Evolutionary conservation across 176 grass and related monocot species (phyloP).

Genomic region (Miscanthus lutarioriparius): DNA sequence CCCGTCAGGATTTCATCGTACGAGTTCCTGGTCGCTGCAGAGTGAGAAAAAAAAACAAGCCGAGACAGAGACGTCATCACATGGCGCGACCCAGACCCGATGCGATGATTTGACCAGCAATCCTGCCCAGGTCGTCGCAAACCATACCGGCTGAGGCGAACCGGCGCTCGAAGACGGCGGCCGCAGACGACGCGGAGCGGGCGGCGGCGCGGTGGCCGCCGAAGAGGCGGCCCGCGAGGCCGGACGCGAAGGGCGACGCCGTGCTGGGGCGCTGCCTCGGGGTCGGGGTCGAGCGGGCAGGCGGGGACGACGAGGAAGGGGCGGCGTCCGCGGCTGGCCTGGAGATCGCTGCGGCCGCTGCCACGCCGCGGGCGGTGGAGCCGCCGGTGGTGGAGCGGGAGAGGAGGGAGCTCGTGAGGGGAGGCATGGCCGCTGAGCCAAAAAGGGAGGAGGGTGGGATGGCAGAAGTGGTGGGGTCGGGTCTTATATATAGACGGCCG

Average conservation of each 20-base stretch:
- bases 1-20: slow-evolving; percentile 79
- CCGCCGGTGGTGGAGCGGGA: slow-evolving; percentile 43
- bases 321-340: slow-evolving; percentile 23
- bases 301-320: neutral
- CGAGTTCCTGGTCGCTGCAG: slow-evolving; percentile 68
- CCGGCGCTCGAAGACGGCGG: slow-evolving; percentile 67
- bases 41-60: neutral
- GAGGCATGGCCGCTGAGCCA: slow-evolving; percentile 47
- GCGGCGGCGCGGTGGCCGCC: slow-evolving; percentile 45
- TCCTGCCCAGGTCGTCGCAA: neutral
- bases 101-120: neutral
- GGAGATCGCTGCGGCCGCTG: slow-evolving; percentile 30
- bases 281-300: neutral
- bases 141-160: slow-evolving; percentile 74
- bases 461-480: slow-evolving; percentile 2
- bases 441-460: neutral
- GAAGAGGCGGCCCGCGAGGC: slow-evolving; percentile 55
- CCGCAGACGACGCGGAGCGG: slow-evolving; percentile 47
- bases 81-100: neutral
- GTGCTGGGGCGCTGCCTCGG: slow-evolving; percentile 10
- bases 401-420: slow-evolving; percentile 49
- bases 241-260: slow-evolving; percentile 48
- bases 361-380: slow-evolving; percentile 23
- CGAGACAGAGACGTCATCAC: slow-evolving; percentile 8
- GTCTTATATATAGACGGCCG: slow-evolving; percentile 44